phyloP scores from a whole-genome alignment of 139 green algal genomes.

The Trebouxia sp. region DNA sequence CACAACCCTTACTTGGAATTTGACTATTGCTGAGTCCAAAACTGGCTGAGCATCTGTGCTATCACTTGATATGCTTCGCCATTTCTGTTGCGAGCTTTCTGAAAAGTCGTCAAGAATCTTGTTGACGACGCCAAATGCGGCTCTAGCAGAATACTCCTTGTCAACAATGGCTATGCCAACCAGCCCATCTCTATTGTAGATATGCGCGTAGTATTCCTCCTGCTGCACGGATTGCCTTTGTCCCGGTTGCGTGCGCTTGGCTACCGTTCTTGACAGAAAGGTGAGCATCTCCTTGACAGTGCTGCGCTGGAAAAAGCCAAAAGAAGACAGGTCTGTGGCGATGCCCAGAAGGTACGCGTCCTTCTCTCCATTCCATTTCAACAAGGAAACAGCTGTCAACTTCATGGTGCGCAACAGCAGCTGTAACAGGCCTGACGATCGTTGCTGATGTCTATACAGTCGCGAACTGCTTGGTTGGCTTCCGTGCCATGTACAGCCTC shows the following conservation, averaged over 20 bases:
- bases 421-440: neutral
- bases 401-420: conserved; percentile 25
- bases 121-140: conserved; percentile 94
- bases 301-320: conserved; percentile 91
- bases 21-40: conserved; percentile 76
- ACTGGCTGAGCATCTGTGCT: conserved; percentile 50
- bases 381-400: conserved; percentile 52
- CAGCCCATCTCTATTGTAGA: conserved; percentile 87
- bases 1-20: conserved; percentile 89
- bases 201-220: conserved; percentile 95
- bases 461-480: too few relatives aligned
- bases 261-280: conserved; percentile 92
- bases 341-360: conserved; percentile 78
- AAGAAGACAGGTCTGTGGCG: conserved; percentile 84
- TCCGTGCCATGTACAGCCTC: too few relatives aligned
- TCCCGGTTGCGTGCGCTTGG: conserved; percentile 81
- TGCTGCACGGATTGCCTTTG: conserved; percentile 80
- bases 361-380: conserved; percentile 72
- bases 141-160: conserved; percentile 88
- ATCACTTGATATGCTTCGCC: conserved; percentile 71
- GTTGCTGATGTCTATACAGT: too few relatives aligned
- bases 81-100: conserved; percentile 50
- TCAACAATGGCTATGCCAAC: conserved; percentile 90
- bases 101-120: conserved; percentile 78
- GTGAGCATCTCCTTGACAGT: conserved; percentile 92